Evolutionary conservation across 108 stramenopile species (phyloP).

Genomic region (Discostella stelligeroides): DNA sequence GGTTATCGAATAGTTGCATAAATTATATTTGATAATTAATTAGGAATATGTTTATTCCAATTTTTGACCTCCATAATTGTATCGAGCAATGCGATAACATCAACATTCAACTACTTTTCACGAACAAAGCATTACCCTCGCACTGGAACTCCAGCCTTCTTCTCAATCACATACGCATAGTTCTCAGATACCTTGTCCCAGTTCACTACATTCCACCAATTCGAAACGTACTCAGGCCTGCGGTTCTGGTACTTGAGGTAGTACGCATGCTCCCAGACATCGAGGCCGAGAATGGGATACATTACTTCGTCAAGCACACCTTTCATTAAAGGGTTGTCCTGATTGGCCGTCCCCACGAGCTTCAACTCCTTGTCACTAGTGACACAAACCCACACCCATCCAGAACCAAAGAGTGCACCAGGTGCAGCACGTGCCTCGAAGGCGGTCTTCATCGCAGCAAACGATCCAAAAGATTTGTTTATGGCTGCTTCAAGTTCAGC

Average conservation of each 20-base stretch:
- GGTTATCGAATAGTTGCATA: no score
- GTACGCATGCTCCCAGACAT: constrained; percentile 99
- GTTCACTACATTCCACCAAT: constrained; percentile 98
- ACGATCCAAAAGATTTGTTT: constrained; percentile 83
- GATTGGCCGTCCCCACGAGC: constrained; percentile 93
- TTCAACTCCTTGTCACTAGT: constrained; percentile 79
- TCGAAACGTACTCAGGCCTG: constrained; percentile 91
- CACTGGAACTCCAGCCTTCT: constrained; percentile 75
- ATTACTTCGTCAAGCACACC: constrained; percentile 90
- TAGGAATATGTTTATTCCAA: no score
- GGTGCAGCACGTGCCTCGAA: constrained; percentile 91
- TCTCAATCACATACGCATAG: constrained; percentile 83
- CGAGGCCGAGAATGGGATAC: constrained; percentile 96
- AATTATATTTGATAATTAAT: no score
- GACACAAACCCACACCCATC: constrained; percentile 96
- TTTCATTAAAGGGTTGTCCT: constrained; percentile 98
- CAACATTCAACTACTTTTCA: no score
- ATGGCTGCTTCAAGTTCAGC: constrained; percentile 77
- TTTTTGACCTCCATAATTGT: no score
- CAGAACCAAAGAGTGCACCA: constrained; percentile 94
- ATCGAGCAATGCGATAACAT: no score
- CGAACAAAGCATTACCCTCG: neutral
- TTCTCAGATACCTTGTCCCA: constrained; percentile 94
- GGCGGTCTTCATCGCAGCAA: constrained; percentile 88
- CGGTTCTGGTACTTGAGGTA: constrained; percentile 99